Percentiles rank a stretch among this genome's conserved stretches.
Evolutionary conservation across 2,329 filamentous ascomycete genomes (phyloP).

Genomic region (Colletotrichum tabaci): DNA sequence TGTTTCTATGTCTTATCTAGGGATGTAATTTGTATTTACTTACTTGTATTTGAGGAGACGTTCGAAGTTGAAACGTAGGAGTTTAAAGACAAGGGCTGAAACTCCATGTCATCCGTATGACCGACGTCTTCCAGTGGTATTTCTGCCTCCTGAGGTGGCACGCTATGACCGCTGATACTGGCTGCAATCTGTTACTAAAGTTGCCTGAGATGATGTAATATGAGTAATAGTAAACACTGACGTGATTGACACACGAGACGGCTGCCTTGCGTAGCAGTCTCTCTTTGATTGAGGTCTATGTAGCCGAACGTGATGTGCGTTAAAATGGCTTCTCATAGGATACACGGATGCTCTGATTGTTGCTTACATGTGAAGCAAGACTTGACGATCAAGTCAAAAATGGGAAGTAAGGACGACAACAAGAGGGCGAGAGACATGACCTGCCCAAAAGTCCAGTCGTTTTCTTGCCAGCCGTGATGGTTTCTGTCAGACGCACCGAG

Average conservation of each 20-base stretch:
- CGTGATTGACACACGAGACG: background rate
- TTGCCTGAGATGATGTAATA: no score
- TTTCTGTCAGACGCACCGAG: accelerated
- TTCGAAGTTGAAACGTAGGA: accelerated
- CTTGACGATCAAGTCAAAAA: background rate
- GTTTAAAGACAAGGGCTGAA: no score
- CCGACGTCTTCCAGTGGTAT: background rate
- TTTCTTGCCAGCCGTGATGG: no score
- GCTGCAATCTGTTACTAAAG: no score
- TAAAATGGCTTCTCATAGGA: background rate
- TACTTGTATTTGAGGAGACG: background rate
- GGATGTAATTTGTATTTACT: background rate
- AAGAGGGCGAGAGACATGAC: conserved; percentile 11
- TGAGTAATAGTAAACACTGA: background rate
- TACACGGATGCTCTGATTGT: background rate
- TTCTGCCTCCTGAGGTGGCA: background rate
- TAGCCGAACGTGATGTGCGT: background rate
- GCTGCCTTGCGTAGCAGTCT: background rate
- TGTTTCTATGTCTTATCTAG: no score
- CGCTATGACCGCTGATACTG: background rate
- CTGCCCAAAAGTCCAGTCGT: conserved; percentile 23
- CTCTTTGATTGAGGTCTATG: background rate
- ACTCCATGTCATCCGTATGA: background rate
- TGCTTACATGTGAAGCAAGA: background rate
- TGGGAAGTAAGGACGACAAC: background rate